These are phyloP conservation scores for Phallus indusiatus DNA, from an alignment of 768 basidiomycete species.

Conservation along the genomic window DNA sequence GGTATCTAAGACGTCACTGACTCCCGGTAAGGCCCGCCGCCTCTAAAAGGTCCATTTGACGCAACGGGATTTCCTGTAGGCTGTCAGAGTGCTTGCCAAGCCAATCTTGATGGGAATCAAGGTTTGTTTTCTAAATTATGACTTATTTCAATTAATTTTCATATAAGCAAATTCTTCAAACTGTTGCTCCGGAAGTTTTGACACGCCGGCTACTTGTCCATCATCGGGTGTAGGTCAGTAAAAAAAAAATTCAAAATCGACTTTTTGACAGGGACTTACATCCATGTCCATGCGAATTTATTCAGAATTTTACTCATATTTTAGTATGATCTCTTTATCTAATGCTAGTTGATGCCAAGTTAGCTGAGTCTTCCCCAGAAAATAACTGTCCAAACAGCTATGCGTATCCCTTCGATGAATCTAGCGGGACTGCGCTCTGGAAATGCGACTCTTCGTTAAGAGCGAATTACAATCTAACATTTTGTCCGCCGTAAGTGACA, in stretches of 20 bases:
- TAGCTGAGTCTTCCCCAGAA: constrained; percentile 19
- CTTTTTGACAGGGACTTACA: not conserved
- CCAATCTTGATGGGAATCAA: constrained; percentile 29
- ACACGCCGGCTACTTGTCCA: constrained; percentile 48
- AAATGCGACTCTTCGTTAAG: constrained; percentile 32
- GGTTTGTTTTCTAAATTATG: constrained; percentile 14
- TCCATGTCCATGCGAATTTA: not conserved
- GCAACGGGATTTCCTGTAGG: constrained; percentile 46
- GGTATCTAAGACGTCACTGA: not conserved
- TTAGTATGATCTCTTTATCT: constrained; percentile 2
- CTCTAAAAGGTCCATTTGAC: constrained; percentile 44
- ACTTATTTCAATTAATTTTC: not conserved
- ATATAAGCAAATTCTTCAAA: constrained; percentile 44
- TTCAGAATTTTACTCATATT: constrained; percentile 8
- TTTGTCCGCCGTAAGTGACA: constrained; percentile 28
- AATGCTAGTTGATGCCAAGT: not conserved
- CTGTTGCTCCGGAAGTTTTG: constrained; percentile 52
- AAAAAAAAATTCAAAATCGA: not conserved
- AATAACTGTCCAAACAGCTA: constrained; percentile 37
- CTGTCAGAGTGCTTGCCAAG: constrained; percentile 50
- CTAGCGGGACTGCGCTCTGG: constrained; percentile 39
- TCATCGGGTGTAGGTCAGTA: constrained; percentile 26
- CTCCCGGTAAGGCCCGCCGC: constrained; percentile 32
- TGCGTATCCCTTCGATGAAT: constrained; percentile 48
- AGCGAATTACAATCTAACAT: constrained; percentile 42